Evolutionary conservation across 1,139 yeast genomes (phyloP).

Genomic region (Debaryomyces sp.): DNA sequence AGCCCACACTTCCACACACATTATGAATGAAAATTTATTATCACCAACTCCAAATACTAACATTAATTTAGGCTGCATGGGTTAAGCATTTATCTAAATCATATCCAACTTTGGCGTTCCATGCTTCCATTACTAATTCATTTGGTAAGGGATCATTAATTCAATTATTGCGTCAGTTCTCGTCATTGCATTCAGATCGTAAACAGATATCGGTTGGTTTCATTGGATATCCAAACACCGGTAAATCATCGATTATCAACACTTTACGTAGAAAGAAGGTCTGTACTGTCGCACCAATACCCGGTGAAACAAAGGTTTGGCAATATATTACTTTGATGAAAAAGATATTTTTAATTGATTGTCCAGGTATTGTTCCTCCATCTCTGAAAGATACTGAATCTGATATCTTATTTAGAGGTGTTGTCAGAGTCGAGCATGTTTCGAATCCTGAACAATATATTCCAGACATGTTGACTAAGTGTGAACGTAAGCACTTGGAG

Average conservation of each 20-base stretch:
- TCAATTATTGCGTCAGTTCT: constrained; percentile 89
- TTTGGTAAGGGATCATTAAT: constrained; percentile 97
- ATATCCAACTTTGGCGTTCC: constrained; percentile 95
- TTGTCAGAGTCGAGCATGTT: constrained; percentile 96
- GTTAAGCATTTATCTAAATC: constrained; percentile 90
- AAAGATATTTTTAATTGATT: constrained; percentile 90
- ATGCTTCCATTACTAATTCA: constrained; percentile 95
- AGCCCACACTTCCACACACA: constrained; percentile 2
- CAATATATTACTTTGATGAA: constrained; percentile 97
- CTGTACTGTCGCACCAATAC: constrained; percentile 96
- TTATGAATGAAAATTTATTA: background rate
- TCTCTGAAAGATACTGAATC: constrained; percentile 85
- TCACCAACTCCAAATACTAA: constrained; percentile 39
- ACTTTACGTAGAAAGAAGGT: constrained; percentile 93
- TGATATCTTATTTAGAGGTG: constrained; percentile 95
- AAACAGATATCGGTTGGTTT: constrained; percentile 96
- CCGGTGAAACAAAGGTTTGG: constrained; percentile 99
- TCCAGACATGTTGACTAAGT: constrained; percentile 81
- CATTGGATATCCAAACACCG: constrained; percentile 97
- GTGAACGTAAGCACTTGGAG: constrained; percentile 89
- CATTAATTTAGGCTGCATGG: constrained; percentile 88
- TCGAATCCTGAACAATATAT: constrained; percentile 94
- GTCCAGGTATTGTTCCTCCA: constrained; percentile 99
- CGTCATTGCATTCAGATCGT: constrained; percentile 87
- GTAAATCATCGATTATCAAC: constrained; percentile 93